A percentile compares a stretch with the other conserved stretches of the same genome.
These are phyloP conservation scores for Fusarium chaquense DNA, from an alignment of 2,329 filamentous ascomycete species.

Conservation along the genomic window DNA sequence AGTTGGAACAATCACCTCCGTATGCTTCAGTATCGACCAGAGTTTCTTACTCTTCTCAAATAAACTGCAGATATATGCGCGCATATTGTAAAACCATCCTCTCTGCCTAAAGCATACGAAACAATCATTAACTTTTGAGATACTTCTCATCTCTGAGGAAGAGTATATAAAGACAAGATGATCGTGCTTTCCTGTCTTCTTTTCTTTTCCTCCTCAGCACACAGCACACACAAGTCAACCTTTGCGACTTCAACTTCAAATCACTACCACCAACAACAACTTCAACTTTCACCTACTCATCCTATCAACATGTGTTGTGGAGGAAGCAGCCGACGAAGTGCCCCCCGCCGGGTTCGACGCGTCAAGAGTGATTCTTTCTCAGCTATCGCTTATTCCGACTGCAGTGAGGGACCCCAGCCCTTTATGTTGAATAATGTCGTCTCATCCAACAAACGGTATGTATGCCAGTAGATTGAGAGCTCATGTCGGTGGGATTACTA, in stretches of 20 bases:
- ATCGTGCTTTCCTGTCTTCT: neutral
- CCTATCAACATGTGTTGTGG: neutral
- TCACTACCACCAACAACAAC: neutral
- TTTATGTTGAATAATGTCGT: no score
- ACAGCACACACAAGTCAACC: no score
- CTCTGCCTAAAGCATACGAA: neutral
- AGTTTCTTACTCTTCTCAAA: no score
- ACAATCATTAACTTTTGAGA: neutral
- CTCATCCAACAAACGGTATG: neutral
- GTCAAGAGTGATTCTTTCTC: neutral
- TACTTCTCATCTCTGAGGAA: neutral
- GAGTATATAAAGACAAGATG: neutral
- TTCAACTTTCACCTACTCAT: neutral
- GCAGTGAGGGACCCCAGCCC: neutral
- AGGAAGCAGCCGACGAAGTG: neutral
- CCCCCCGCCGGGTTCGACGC: neutral
- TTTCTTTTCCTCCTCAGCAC: neutral
- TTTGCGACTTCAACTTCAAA: neutral
- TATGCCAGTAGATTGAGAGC: no score
- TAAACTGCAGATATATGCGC: neutral
- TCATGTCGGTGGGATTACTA: rapidly evolving
- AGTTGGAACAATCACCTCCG: no score
- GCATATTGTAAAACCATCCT: rapidly evolving
- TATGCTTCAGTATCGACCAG: no score
- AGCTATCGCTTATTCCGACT: neutral